Conservation (phyloP, 495 filamentous ascomycete genomes). For the Neurospora africana region DNA sequence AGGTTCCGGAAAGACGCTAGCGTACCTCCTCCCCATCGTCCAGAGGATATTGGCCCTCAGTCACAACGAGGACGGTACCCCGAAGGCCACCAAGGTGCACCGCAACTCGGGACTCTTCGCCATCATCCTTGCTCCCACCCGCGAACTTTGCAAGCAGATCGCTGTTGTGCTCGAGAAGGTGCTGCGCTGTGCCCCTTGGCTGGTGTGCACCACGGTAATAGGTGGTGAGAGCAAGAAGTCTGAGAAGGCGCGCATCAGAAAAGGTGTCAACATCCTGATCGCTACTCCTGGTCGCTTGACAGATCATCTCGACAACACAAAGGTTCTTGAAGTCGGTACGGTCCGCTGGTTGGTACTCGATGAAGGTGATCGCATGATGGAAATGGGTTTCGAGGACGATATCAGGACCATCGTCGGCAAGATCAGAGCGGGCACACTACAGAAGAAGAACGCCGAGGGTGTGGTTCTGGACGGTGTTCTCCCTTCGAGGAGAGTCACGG, state of each 20-base stretch:
- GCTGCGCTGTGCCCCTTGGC: conserved; percentile 72
- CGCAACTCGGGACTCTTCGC: conserved; percentile 85
- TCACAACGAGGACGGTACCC: conserved; percentile 33
- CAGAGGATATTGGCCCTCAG: conserved; percentile 76
- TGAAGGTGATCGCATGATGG: conserved; percentile 93
- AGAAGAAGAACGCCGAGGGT: conserved; percentile 28
- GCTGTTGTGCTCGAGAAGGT: conserved; percentile 70
- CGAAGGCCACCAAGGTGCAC: conserved; percentile 43
- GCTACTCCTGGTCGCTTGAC: conserved; percentile 84
- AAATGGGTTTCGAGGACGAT: conserved; percentile 91
- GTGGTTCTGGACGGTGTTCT: conserved; percentile 41
- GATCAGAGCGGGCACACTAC: conserved; percentile 45
- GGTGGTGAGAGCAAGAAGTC: conserved; percentile 97
- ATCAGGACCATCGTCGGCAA: conserved; percentile 67
- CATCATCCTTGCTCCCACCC: conserved; percentile 80
- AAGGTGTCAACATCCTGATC: conserved; percentile 89
- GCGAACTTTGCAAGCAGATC: conserved; percentile 91
- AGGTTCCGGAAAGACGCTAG: conserved; percentile 91
- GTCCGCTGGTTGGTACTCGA: conserved; percentile 91
- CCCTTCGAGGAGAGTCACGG: conserved; percentile 66
- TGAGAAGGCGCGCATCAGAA: conserved; percentile 84
- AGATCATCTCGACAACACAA: conserved; percentile 86
- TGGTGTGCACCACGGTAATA: conserved; percentile 84
- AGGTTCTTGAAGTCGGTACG: conserved; percentile 75
- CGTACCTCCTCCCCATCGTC: conserved; percentile 85